Base-by-base conservation (phyloP, 2,329 filamentous ascomycete species). In the Arthrobotrys megalospora region DNA sequence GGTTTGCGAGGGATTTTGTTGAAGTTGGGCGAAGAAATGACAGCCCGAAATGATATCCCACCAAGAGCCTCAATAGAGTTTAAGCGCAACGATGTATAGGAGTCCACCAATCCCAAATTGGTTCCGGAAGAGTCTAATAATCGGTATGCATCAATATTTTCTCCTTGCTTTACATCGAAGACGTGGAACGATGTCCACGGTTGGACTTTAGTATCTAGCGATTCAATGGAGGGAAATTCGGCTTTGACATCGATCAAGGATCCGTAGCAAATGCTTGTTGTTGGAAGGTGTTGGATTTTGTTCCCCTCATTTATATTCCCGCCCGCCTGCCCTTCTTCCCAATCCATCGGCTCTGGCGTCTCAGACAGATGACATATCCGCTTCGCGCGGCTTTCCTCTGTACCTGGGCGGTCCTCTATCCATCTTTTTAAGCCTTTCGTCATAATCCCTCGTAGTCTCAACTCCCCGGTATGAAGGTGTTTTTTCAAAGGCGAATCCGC, bases 201-300 rank as follows among this genome's bases (percentile, higher is more conserved):
- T 6, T 32, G 8, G 1, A 10, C 11, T 19, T 8, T 0, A 21
- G 2, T 10, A 19, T 19, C 24, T 16, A n/a, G n/a, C 1, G 21
- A 19, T 50, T 50, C 8, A 14, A 48, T 50, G 43, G 21, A 19
- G 14, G 62, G 50, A 34, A 38, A 28, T 21, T 65, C 62, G 8
- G 62, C 62, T 19, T 65, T 65, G 2, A 36, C 43, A 19, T 65
- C 43, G 2, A 24, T 50, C n/a, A 65, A 36, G 2, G 47, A 16
- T 1, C 53, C 53, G 36, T 38, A 60, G 12, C 53, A 60, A 8
- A 38, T 38, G 8, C 5, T 38, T 38, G 6, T 14, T 7, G 10
- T 7, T 50, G 6, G 11, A 4, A 43, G 7, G 41, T 28, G 47
- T 50, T 6, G 16, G 7, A n/a, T 11, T 28, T 19, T 1, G 21